Evolutionary conservation across 768 basidiomycete species (phyloP), one percentile per base, ranked within the genome.

Genomic region (Termitomyces sp.): DNA sequence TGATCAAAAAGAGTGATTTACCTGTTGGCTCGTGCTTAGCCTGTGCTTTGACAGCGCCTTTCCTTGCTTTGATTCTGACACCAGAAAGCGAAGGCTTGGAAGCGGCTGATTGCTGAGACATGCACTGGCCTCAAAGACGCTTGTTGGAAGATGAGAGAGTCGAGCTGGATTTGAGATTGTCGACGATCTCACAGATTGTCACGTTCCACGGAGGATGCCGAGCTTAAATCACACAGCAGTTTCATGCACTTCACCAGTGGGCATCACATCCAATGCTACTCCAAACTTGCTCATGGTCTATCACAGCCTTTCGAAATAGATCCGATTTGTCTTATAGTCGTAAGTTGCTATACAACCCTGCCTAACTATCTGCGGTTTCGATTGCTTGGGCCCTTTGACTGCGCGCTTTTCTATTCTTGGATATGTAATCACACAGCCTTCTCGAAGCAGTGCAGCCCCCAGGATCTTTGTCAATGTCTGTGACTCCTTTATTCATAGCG

Each of bases 1-100:
- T 56, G 44, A 62, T 50, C 41, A 47, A 42, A 54, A 59, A 33
- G n/a, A 53, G 29, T 39, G 39, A 47, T 54, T 57, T 49, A 86
- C 91, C 78, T 60, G 86, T 72, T 56, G 91, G 92, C 76, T 94
- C 91, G 91, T 94, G 92, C 75, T 91, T 94, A 65, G 91, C 91
- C 22, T 89, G 86, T 36, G 92, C 92, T 74, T 94, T 94, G 63
- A 91, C 91, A 66, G 88, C 89, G 64, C 91, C 87, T 77, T 94
- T 94, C 76, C 92, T 86, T 69, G 89, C 89, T 84, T 88, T 94
- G 67, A 94, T 92, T 81, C 88, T 81, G 73, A 94, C 91, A 75
- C 90, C 90, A 82, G 88, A 86, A 72, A 92, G 81, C 79, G 89
- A 89, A 88, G 90, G 90, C 83, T 90, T 91, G 74, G 83, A 69